Percentiles rank a stretch among this genome's conserved stretches.
Conservation (phyloP, 495 filamentous ascomycete species). For the Penicillium egyptiacum region DNA sequence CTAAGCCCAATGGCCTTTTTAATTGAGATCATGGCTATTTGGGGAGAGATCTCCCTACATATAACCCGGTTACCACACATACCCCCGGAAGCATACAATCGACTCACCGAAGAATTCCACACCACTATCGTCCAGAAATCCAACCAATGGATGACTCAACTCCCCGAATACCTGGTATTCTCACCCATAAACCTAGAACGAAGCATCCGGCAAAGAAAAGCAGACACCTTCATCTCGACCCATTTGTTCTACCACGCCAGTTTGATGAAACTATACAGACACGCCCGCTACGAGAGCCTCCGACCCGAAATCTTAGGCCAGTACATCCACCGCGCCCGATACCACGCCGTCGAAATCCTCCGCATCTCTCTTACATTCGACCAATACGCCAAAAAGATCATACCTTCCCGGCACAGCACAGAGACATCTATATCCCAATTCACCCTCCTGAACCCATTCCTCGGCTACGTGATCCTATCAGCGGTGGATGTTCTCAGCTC, state of each 20-base stretch:
- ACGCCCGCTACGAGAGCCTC: conserved; percentile 47
- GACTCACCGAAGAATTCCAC: conserved; percentile 52
- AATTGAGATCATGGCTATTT: conserved; percentile 60
- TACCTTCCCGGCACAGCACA: conserved; percentile 20
- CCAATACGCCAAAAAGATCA: conserved; percentile 27
- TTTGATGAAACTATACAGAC: conserved; percentile 61
- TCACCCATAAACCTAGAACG: conserved; percentile 51
- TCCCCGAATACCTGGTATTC: conserved; percentile 50
- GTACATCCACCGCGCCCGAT: conserved; percentile 41
- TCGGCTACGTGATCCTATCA: conserved; percentile 45
- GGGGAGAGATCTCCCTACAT: conserved; percentile 61
- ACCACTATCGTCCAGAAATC: conserved; percentile 47
- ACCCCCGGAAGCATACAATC: conserved; percentile 40
- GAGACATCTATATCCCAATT: conserved; percentile 17
- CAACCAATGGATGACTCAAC: conserved; percentile 46
- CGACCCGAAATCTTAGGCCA: conserved; percentile 30
- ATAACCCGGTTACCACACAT: conserved; percentile 56
- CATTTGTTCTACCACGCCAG: conserved; percentile 63
- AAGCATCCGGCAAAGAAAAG: conserved; percentile 45
- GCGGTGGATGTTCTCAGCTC: conserved; percentile 51
- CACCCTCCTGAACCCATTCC: conserved; percentile 41
- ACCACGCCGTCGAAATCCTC: conserved; percentile 46
- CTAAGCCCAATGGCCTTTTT: conserved; percentile 60
- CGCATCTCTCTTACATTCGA: conserved; percentile 31
- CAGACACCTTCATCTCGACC: conserved; percentile 55